Evolutionary conservation across 2,329 filamentous ascomycete genomes (phyloP), one percentile per base, ranked within the genome.

Genomic region (Alternaria angustiovoidea): DNA sequence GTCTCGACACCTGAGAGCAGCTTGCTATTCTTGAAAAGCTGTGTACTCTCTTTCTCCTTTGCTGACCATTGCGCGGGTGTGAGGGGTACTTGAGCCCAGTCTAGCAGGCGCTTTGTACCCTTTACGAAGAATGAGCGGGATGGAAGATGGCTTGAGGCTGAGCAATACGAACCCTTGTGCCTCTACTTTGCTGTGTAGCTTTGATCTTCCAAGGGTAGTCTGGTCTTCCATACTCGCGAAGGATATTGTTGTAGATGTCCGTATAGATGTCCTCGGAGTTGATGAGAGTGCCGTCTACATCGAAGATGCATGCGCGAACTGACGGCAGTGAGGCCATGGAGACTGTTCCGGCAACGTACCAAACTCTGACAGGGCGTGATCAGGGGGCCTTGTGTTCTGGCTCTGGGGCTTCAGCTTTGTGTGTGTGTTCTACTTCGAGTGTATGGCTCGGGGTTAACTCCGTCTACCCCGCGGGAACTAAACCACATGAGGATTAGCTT

Each of bases 221-320:
- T 12, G 65, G 64, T 41, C 51, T 61, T n/a, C 61, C 59, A 28
- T 67, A 67, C n/a, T 68, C 62, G 24, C 54, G 57, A 1, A 71
- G 62, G 39, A 71, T 67, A 20, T 61, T 53, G 56, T 71, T 71
- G 59, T 70, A 70, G 24, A 70, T 69, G 11, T 41, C 49, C 5
- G 57, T 63, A 41, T 54, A 53, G 14, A 76, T 73, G 61, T 77
- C 75, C 63, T 78, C 75, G 32, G 75, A 70, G 52, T 77, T 74
- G 59, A 77, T 71, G 48, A 78, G 72, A 7, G 75, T 68, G 3
- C 75, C 75, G 48, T 78, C 75, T 59, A 78, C 64, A 61, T 78
- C 75, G 43, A 78, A 78, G 47, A 78, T 77, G 60, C 72, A 76
- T 46, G 75, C 75, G 22, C 75, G 70, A 28, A 76, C 61, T 36